Conservation (phyloP, 179 eudicot species). For the Heliamphora pulchella region DNA sequence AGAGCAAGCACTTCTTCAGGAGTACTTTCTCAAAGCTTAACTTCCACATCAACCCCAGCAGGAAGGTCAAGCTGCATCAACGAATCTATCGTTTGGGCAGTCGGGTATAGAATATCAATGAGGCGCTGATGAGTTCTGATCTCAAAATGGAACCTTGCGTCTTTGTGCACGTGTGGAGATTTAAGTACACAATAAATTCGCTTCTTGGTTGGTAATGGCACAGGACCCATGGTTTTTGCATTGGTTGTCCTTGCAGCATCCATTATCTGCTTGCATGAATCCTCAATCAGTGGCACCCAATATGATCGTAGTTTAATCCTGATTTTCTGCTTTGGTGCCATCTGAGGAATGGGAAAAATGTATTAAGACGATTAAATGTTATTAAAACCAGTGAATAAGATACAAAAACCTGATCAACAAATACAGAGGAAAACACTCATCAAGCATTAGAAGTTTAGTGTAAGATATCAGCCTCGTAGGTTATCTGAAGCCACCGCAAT, state of each 20-base stretch:
- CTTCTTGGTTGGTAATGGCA: conserved; percentile 93
- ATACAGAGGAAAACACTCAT: background rate
- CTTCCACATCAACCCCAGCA: conserved; percentile 97
- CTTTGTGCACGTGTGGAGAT: conserved; percentile 94
- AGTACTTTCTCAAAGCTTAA: conserved; percentile 54
- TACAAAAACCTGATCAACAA: background rate
- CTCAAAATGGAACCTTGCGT: conserved; percentile 94
- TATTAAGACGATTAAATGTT: background rate
- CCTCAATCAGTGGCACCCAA: conserved; percentile 88
- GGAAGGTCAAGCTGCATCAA: conserved; percentile 97
- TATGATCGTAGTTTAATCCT: conserved; percentile 83
- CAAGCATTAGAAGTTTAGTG: background rate
- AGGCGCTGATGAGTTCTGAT: conserved; percentile 89
- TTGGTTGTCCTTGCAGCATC: conserved; percentile 78
- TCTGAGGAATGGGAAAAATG: conserved; percentile 21
- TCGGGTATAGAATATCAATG: conserved; percentile 82
- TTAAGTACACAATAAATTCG: conserved; percentile 76
- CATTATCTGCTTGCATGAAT: conserved; percentile 90
- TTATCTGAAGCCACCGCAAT: background rate
- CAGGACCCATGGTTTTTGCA: conserved; percentile 94
- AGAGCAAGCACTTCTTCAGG: background rate
- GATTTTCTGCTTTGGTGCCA: conserved; percentile 80
- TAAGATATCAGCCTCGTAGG: background rate
- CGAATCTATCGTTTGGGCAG: conserved; percentile 92
- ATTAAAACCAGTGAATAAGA: background rate